Evolutionary conservation across 73 alveolate species (phyloP).

Genomic region (Tetrahymena borealis): DNA sequence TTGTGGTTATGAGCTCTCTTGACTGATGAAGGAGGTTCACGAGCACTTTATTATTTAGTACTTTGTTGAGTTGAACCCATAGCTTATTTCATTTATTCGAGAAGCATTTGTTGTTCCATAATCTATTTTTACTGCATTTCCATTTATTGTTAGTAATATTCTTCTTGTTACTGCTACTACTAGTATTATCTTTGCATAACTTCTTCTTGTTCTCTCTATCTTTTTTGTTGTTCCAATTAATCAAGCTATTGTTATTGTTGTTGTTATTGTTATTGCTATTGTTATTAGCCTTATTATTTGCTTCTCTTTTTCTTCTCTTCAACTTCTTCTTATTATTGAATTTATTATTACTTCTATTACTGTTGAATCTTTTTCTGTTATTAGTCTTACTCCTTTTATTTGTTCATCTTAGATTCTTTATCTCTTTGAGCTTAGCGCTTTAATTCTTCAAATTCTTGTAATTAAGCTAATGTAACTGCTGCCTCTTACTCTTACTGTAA

Average conservation of each 20-base stretch:
- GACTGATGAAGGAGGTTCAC: not conserved
- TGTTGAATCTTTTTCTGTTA: not conserved
- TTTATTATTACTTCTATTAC: not conserved
- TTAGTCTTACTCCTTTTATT: not conserved
- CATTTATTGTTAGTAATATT: not conserved
- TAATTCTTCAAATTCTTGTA: not conserved
- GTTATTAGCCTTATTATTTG: not conserved
- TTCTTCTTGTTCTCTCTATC: not conserved
- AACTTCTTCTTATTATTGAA: not conserved
- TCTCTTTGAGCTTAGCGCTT: not conserved
- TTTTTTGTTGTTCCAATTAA: not conserved
- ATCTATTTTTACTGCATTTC: not conserved
- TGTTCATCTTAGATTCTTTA: not conserved
- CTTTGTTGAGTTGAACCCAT: not conserved
- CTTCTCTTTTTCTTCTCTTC: not conserved
- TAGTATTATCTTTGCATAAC: not conserved
- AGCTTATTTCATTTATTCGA: not conserved
- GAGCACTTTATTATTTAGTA: not conserved
- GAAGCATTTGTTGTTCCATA: not conserved
- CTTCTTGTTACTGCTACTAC: not conserved
- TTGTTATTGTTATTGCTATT: not conserved
- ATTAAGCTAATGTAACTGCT: not conserved
- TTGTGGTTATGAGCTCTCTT: not conserved
- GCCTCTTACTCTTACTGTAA: not conserved
- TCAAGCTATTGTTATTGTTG: not conserved